A percentile compares a stretch with the other conserved stretches of the same genome.
Conservation (phyloP, 352 stramenopile species). For the Phytophthora macrochlamydospora region DNA sequence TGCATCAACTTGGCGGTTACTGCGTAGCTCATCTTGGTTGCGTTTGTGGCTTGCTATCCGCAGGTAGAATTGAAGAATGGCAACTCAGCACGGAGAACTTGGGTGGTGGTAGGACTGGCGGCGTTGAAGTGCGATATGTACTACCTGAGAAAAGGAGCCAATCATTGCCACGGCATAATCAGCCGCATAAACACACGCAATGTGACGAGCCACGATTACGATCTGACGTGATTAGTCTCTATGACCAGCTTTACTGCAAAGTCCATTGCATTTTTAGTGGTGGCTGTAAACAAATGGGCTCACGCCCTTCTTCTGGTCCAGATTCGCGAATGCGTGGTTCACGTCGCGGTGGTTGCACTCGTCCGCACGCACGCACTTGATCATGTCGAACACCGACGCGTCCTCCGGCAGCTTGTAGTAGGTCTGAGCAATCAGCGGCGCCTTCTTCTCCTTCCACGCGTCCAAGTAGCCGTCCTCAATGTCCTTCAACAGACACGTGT, state of each 20-base stretch:
- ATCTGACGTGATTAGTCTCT: too few species aligned
- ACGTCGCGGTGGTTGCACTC: constrained; percentile 90
- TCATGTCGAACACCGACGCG: constrained; percentile 77
- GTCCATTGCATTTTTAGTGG: constrained; percentile 9
- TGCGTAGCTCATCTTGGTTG: too few species aligned
- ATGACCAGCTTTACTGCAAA: not conserved
- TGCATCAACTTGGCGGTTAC: not conserved
- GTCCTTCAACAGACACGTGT: constrained; percentile 89
- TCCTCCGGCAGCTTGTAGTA: constrained; percentile 89
- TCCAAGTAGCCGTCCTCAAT: constrained; percentile 83
- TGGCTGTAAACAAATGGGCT: constrained; percentile 43
- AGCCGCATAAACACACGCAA: too few species aligned
- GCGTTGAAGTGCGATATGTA: too few species aligned
- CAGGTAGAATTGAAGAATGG: too few species aligned
- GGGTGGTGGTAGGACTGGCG: too few species aligned
- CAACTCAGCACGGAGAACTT: too few species aligned
- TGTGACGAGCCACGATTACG: too few species aligned
- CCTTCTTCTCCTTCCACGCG: constrained; percentile 63
- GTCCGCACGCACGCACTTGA: constrained; percentile 86
- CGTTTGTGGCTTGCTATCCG: too few species aligned
- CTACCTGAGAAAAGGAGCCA: too few species aligned
- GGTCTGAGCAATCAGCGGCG: constrained; percentile 71
- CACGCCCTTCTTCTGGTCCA: constrained; percentile 61
- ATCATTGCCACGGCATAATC: too few species aligned
- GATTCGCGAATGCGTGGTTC: constrained; percentile 80